Evolutionary conservation across 805 yeast species (phyloP), one percentile per base, ranked within the genome.

Genomic region (Monosporozyma aquatica): DNA sequence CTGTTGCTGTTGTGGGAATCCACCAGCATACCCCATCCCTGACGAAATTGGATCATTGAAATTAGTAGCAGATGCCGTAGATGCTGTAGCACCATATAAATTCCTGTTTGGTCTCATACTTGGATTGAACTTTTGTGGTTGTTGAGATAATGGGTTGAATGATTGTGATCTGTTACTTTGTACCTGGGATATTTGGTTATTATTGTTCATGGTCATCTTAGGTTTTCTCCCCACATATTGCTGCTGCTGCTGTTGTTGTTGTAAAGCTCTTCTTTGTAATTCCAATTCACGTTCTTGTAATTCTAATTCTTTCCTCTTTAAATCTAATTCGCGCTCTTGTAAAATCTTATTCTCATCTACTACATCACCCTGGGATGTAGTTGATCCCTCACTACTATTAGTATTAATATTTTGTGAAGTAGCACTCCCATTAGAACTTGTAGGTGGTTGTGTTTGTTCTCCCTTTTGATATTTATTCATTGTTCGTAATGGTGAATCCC

Each of bases 271-370:
- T 46, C 51, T 59, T 49, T 58, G 59, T 6, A 57, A 48, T 23
- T 58, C 61, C 23, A 58, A 37, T 47, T 62, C 65, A 8, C 60
- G 52, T 44, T 62, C 66, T 51, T 61, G 62, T 46, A 62, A 45
- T 22, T 60, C 60, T 37, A 62, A 41, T 43, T 62, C 67, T 42
- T 55, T 59, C 29, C 50, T 53, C 29, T 59, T 58, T 21, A 62
- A 43, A 36, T 61, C 65, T 29, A 62, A 38, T 37, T 61, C 64
- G 28, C 59, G 55, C 38, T 56, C 59, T 38, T 57, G 55, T 37
- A 61, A 36, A 3, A 50, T 24, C 15, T 42, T 49, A 24, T 23
- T 32, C 5, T 51, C 55, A 25, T 35, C 34, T 6, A n/a, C n/a
- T n/a, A 43, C 46, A 30, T 30, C 46, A 26, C 41, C 41, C 41